Percentiles rank a stretch among this genome's conserved stretches.
Conservation (phyloP, 2,329 filamentous ascomycete species). For the Mycosphaerella sp. region DNA sequence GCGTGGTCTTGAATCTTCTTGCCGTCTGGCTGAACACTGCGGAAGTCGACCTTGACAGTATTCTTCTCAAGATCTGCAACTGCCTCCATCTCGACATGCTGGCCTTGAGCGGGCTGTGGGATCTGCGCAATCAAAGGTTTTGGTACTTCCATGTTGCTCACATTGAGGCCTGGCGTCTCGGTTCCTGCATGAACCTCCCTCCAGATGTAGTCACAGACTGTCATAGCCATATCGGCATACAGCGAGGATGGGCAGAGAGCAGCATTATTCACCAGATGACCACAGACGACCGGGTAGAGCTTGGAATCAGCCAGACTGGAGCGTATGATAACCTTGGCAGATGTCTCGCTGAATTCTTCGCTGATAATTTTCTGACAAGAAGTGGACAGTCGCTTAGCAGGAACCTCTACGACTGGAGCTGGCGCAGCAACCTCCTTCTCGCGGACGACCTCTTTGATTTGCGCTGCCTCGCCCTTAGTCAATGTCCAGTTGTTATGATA, state of each 20-base stretch:
- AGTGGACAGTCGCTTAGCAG: conserved; percentile 53
- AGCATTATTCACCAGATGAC: conserved; percentile 63
- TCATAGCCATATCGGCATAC: conserved; percentile 60
- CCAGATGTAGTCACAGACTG: conserved; percentile 61
- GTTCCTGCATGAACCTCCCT: conserved; percentile 55
- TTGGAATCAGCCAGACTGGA: conserved; percentile 61
- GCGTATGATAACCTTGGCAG: conserved; percentile 56
- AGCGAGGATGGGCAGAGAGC: conserved; percentile 60
- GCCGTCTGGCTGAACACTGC: conserved; percentile 56
- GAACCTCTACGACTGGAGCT: conserved; percentile 39
- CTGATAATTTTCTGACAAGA: conserved; percentile 59
- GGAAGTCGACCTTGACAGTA: conserved; percentile 49
- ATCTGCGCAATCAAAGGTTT: conserved; percentile 61
- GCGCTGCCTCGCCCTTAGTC: conserved; percentile 57
- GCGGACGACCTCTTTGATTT: conserved; percentile 35
- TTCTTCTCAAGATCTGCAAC: conserved; percentile 54
- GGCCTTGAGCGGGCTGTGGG: conserved; percentile 45
- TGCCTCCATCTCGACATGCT: conserved; percentile 57
- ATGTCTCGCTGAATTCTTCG: conserved; percentile 57
- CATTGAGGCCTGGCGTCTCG: conserved; percentile 55
- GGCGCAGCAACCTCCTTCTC: conserved; percentile 34
- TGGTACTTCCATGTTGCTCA: conserved; percentile 60
- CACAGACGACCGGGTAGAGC: conserved; percentile 55
- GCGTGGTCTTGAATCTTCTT: conserved; percentile 57
- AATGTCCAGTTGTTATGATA: conserved; percentile 67